Base-by-base conservation (phyloP, 805 yeast genomes). In the Metschnikowia lunata region DNA sequence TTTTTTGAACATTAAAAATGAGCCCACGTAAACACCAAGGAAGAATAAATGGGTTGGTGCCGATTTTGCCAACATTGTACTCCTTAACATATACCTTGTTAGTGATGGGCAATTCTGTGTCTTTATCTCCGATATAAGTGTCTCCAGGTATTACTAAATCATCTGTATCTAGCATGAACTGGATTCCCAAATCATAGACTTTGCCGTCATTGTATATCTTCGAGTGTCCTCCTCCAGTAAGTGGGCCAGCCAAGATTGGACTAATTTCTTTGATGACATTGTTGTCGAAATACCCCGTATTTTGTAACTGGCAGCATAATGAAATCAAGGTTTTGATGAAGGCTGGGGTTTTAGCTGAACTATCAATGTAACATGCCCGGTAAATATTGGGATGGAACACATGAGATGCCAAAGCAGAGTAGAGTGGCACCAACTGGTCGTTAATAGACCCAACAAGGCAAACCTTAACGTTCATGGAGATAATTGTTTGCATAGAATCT, bases 181-280 rank as follows among this genome's bases (percentile, higher is more conserved):
- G 75, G 34, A 90, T 57, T 0, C 93, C 97, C 48, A 87, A 60
- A 51, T 82, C 87, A 60, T 91, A 91, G 1, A 93, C 98, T 44
- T 82, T 78, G 4, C 82, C 79, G 51, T 88, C 96, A 55, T 86
- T 85, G 63, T 91, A 91, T 26, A 93, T 81, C 50, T 78, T 83
- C 0, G 97, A 89, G 61, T 91, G 99, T 0, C 99, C 99, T 7
- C 93, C 90, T 3, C 97, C 97, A 0, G 97, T 91, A 42, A 93
- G 69, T 1, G 96, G 85, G 0, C 99, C 99, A 0, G 95, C 93
- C 49, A 37, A 43, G 32, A 46, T 36, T 4, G 54, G 46, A 43
- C 96, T 87, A 35, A 91, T 75, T 59, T 93, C 97, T 49, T 83
- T 83, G 15, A 91, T 71, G 11, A 93, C 85, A 18, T 89, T 93